A percentile compares a stretch with the other conserved stretches of the same genome.
These are phyloP conservation scores for Adansonia gregorii DNA, from an alignment of 441 rosid genomes.

Conservation along the genomic window DNA sequence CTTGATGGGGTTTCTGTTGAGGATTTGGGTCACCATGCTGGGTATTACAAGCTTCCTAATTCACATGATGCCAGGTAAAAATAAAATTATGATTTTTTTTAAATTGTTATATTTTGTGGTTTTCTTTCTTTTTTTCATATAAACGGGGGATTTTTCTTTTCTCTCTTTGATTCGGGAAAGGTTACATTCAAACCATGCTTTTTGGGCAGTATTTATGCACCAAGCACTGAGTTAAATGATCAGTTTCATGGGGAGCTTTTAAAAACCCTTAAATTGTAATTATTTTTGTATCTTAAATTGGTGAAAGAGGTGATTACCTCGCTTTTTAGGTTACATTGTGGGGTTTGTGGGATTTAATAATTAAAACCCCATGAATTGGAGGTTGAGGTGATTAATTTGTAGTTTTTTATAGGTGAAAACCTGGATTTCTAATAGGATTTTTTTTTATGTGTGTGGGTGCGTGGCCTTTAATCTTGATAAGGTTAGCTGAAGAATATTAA, in stretches of 20 bases:
- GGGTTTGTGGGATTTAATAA: neutral
- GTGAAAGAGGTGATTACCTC: neutral
- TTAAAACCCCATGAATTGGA: neutral
- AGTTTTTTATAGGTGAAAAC: neutral
- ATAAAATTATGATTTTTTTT: neutral
- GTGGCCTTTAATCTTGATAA: too few relatives aligned
- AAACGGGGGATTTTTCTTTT: neutral
- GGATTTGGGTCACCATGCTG: constrained; percentile 91
- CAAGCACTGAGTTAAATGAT: neutral
- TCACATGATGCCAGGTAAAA: constrained; percentile 75
- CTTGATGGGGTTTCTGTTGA: constrained; percentile 47
- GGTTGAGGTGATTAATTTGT: neutral
- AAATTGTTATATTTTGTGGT: neutral
- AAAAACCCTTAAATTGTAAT: neutral
- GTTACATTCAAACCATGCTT: neutral
- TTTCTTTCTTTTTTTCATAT: neutral
- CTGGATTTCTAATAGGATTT: neutral
- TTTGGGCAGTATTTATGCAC: neutral
- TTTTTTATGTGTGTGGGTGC: neutral
- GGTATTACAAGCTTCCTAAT: constrained; percentile 78
- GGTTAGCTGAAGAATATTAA: neutral
- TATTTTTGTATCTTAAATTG: neutral
- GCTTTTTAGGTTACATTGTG: neutral
- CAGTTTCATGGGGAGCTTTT: neutral
- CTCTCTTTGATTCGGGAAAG: neutral